phyloP scores from a whole-genome alignment of 257 asterid genomes.

The Scutellaria baicalensis region DNA sequence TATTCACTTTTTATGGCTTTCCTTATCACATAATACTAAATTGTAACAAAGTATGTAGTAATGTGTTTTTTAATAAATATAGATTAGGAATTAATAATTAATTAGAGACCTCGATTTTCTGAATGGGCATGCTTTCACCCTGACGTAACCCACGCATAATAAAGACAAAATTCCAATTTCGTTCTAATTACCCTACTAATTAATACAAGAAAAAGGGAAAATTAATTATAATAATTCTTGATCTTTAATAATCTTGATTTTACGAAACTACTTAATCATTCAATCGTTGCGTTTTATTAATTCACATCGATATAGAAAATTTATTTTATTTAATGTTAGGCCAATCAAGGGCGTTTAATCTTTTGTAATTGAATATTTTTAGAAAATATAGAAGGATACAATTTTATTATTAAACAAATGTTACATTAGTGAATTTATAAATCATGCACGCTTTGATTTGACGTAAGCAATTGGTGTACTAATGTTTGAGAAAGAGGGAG shows the following conservation, averaged over 20 bases:
- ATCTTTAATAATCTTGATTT: too few species aligned
- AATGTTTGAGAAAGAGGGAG: neutral
- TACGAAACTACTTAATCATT: too few species aligned
- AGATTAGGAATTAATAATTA: neutral
- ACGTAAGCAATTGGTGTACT: conserved; percentile 3
- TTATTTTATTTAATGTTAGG: too few species aligned
- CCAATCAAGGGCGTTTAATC: too few species aligned
- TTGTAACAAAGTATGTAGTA: conserved; percentile 13
- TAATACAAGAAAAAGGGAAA: neutral
- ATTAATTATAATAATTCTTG: too few species aligned
- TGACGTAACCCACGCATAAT: conserved; percentile 22
- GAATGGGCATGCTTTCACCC: conserved; percentile 27
- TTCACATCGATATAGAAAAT: too few species aligned
- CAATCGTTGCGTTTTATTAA: too few species aligned
- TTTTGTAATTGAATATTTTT: too few species aligned
- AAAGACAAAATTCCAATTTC: neutral
- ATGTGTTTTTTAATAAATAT: conserved; percentile 21
- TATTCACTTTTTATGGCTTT: conserved; percentile 10
- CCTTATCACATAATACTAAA: neutral
- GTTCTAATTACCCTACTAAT: neutral
- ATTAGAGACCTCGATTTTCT: conserved; percentile 28
- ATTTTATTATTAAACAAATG: too few species aligned
- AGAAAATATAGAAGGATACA: too few species aligned
- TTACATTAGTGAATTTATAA: too few species aligned
- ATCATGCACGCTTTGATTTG: conserved; percentile 26